A percentile compares a stretch with the other conserved stretches of the same genome.
These are phyloP conservation scores for Tricholoma bakamatsutake DNA, from an alignment of 768 basidiomycete species.

Conservation along the genomic window DNA sequence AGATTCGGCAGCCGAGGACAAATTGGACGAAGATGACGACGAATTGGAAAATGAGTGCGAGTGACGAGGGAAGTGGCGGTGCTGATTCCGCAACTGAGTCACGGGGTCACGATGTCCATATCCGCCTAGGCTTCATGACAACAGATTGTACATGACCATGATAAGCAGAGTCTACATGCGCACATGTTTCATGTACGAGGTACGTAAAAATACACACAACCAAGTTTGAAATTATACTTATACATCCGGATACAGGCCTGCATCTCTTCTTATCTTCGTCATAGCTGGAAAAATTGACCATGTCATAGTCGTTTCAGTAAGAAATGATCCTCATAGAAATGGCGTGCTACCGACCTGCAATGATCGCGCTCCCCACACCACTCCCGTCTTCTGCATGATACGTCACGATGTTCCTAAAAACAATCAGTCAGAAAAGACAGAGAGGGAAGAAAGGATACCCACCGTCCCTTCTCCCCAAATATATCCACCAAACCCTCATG, in stretches of 20 bases:
- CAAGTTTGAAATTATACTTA: constrained; percentile 20
- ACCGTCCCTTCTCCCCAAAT: constrained; percentile 95
- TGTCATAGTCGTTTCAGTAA: not conserved
- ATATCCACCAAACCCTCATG: constrained; percentile 92
- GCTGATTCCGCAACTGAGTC: too few relatives aligned
- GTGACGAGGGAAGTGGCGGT: too few relatives aligned
- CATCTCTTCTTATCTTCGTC: constrained; percentile 78
- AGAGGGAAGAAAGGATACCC: constrained; percentile 21
- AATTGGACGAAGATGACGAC: too few relatives aligned
- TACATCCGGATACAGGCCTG: constrained; percentile 48
- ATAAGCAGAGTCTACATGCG: too few relatives aligned
- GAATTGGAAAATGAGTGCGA: too few relatives aligned
- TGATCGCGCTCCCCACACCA: constrained; percentile 95
- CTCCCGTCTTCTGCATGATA: constrained; percentile 88
- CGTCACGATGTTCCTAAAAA: constrained; percentile 58
- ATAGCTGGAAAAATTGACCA: constrained; percentile 50
- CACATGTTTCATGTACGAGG: too few relatives aligned
- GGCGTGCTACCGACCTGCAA: constrained; percentile 48
- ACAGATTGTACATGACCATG: too few relatives aligned
- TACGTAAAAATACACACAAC: not conserved
- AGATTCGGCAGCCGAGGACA: too few relatives aligned
- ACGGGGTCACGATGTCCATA: too few relatives aligned
- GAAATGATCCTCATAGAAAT: not conserved
- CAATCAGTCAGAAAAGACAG: not conserved
- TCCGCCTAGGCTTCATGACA: too few relatives aligned